phyloP scores from a whole-genome alignment of 345 rosid species.

The Jatropha curcas region DNA sequence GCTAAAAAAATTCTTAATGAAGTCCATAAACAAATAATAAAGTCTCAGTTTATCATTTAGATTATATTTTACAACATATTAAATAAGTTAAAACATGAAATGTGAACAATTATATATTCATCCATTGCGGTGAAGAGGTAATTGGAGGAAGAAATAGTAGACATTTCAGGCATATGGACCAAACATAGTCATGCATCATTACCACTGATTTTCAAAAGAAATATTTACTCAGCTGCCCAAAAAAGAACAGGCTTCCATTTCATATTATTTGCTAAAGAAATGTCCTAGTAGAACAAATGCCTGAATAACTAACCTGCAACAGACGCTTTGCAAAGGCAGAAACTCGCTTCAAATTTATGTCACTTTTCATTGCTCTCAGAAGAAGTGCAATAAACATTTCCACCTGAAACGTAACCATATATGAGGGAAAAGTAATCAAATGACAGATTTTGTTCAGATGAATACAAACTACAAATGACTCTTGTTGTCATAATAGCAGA shows the following conservation, averaged over 20 bases:
- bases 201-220: neutral
- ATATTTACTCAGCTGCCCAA: neutral
- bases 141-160: neutral
- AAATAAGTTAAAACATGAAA: neutral
- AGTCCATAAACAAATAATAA: neutral
- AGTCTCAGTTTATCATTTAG: neutral
- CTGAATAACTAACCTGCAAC: constrained; percentile 61
- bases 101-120: neutral
- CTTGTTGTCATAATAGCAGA: neutral
- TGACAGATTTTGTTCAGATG: neutral
- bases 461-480: neutral
- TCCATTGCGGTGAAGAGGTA: neutral
- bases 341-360: constrained; percentile 81
- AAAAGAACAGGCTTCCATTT: neutral
- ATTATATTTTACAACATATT: neutral
- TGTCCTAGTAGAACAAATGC: neutral
- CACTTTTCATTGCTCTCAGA: constrained; percentile 87
- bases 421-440: neutral
- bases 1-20: neutral
- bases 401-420: constrained; percentile 43
- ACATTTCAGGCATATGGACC: neutral
- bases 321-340: constrained; percentile 88
- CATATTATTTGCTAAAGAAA: neutral
- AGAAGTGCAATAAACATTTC: constrained; percentile 96
- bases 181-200: neutral